Base-by-base conservation (phyloP, 2,329 filamentous ascomycete genomes). In the Stemphylium vesicarium region DNA sequence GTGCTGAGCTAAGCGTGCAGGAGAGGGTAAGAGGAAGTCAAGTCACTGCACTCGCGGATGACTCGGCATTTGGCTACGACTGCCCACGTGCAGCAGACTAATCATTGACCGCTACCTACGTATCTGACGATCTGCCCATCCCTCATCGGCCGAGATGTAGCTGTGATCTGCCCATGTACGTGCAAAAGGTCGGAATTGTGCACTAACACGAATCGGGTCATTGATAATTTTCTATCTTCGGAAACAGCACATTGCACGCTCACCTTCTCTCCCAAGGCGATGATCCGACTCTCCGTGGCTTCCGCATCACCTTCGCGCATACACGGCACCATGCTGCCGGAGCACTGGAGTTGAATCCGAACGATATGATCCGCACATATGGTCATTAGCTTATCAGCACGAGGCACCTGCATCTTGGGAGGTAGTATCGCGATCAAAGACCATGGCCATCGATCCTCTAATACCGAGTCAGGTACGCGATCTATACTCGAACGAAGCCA, bases 151-250 rank as follows among this genome's bases (percentile, higher is more conserved):
- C 37, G 29, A 24, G 26, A 12, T 6, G 29, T 4, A 24, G 31
- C 32, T 20, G 31, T 24, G 18, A 40, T 48, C 36, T 40, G 13
- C 26, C 13, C 37, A 11, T 29, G 29, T 48, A 41, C 45, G 37
- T 22, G 29, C 45, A 18, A 16, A 33, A 31, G 15, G 16, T 31
- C 13, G n/a, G n/a, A 18, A 15, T 16, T 9, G 15, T n/a, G 13
- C 15, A 43, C 51, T 44, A 54, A 29, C 11, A 18, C 46, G 2
- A 13, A 50, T 50, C 39, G 40, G 46, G 51, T 35, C 20, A 54
- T 54, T 54, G 51, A 50, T 54, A 54, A 31, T 50, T 39, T 48
- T 26, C 13, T 31, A 26, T 50, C 22, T 31, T 31, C 29, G 35
- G 39, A 42, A 11, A 37, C 18, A 43, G 39, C 40, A 41, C 15